Base-by-base conservation (phyloP, 345 rosid genomes). In the Alliaria petiolata region DNA sequence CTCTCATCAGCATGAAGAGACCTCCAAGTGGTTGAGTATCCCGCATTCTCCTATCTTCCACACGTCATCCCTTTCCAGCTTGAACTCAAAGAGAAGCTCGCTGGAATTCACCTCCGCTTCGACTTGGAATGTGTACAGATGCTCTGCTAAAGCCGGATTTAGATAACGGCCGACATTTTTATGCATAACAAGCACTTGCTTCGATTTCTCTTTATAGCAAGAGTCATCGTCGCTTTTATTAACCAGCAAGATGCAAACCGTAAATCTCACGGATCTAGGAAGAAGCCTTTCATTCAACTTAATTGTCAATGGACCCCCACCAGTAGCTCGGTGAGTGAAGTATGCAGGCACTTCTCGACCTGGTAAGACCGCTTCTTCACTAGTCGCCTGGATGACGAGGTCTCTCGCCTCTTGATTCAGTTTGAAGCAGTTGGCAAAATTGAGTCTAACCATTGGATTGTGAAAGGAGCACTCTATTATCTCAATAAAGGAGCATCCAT, bases 361-460 rank as follows among this genome's bases (percentile, higher is more conserved):
- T 4, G 43, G 62, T 19, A 57, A 10, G 30, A 57, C 16, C 8
- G 44, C 31, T 28, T 35, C 0, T 35, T 0, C 4, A 16, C 15
- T 16, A 9, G 7, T 2, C n/a, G n/a, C n/a, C 16, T 35, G 1
- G 30, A 35, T 11, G 44, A 57, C 6, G 30, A 57, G 44, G 42
- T 57, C 44, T 57, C 45, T 57, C 12, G 45, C 62, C 11, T 57
- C 62, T 36, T 57, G 45, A 36, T 57, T 57, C 45, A 57, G 16
- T 57, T 57, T 57, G 6, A 57, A 36, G 31, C 62, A 57, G 16
- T 57, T 57, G 8, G 3, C 11, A 19, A 57, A 36, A 10, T 17
- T 3, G 45, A 57, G 45, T 8, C 31, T 0, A 17, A 12, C 3
- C 0, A 1, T 0, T 35, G 8, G 31, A 12, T 36, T 19, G 28